Conservation (phyloP, 1,284 basidiomycete genomes). For the Cystobasidium slooffiae region DNA sequence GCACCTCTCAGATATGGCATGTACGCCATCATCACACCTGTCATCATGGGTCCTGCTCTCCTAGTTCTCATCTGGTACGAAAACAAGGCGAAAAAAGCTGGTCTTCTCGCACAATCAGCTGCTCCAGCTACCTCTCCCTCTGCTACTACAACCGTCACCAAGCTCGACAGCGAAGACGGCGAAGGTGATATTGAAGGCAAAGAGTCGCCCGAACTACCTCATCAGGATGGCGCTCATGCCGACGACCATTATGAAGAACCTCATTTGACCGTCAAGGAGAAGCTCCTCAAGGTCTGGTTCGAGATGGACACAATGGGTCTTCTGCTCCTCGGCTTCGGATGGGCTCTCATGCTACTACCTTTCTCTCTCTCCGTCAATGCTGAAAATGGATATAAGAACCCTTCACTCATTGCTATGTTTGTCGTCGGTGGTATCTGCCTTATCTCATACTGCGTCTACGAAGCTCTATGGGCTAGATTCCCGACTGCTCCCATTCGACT, state of each 20-base stretch:
- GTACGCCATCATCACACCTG: constrained; percentile 48
- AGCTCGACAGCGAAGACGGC: constrained; percentile 15
- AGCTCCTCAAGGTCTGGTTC: constrained; percentile 22
- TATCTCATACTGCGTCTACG: constrained; percentile 41
- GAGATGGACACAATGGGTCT: constrained; percentile 49
- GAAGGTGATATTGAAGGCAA: constrained; percentile 36
- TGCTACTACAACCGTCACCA: neutral
- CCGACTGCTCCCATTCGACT: constrained; percentile 42
- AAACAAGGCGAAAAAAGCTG: constrained; percentile 33
- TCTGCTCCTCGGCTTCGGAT: constrained; percentile 46
- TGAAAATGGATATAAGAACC: constrained; percentile 46
- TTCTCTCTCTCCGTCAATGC: constrained; percentile 47
- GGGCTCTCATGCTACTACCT: constrained; percentile 46
- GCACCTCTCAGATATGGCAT: constrained; percentile 43
- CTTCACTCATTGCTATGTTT: constrained; percentile 48
- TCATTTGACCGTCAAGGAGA: neutral
- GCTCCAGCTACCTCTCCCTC: neutral
- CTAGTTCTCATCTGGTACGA: constrained; percentile 47
- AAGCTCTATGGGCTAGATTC: constrained; percentile 44
- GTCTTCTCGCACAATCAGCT: neutral
- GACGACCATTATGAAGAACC: constrained; percentile 7
- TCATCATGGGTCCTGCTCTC: constrained; percentile 45
- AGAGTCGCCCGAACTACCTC: constrained; percentile 2
- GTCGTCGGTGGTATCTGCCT: constrained; percentile 45
- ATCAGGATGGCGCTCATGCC: neutral